Percentiles rank a stretch among this genome's conserved stretches.
Evolutionary conservation across 805 yeast species (phyloP).

Genomic region (Debaryomyces castellii): DNA sequence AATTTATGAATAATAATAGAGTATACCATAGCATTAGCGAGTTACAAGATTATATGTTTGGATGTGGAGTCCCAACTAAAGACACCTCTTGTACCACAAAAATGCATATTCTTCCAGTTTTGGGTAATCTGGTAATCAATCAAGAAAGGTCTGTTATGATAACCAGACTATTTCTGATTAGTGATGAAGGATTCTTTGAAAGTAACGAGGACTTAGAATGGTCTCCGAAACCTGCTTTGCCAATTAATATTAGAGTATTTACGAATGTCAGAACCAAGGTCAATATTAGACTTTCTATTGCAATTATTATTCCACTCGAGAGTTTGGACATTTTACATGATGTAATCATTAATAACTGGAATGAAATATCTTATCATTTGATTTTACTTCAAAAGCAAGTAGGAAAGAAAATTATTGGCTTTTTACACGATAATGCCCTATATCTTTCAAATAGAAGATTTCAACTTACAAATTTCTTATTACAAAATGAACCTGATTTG

Average conservation of each 20-base stretch:
- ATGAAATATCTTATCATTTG: conserved; percentile 41
- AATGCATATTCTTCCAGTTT: conserved; percentile 46
- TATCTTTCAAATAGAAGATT: conserved; percentile 31
- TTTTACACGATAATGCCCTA: conserved; percentile 20
- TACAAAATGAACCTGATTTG: conserved; percentile 48
- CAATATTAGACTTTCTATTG: conserved; percentile 46
- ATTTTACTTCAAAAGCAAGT: conserved; percentile 40
- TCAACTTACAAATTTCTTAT: conserved; percentile 34
- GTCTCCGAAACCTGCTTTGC: conserved; percentile 44
- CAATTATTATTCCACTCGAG: conserved; percentile 49
- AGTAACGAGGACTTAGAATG: conserved; percentile 30
- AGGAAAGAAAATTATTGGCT: conserved; percentile 33
- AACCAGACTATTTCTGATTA: conserved; percentile 45
- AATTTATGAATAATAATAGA: conserved; percentile 10
- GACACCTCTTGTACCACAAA: conserved; percentile 46
- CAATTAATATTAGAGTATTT: conserved; percentile 12
- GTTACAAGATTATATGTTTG: conserved; percentile 53
- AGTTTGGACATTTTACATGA: conserved; percentile 32
- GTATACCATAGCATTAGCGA: conserved; percentile 44
- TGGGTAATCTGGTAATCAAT: conserved; percentile 34
- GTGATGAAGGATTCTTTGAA: conserved; percentile 14
- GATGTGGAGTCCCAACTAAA: conserved; percentile 52
- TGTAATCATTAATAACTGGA: conserved; percentile 50
- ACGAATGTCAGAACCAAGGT: conserved; percentile 12
- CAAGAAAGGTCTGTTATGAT: conserved; percentile 38